phyloP scores from a whole-genome alignment of 1,139 yeast species.

The Scheffersomyces lignicola region DNA sequence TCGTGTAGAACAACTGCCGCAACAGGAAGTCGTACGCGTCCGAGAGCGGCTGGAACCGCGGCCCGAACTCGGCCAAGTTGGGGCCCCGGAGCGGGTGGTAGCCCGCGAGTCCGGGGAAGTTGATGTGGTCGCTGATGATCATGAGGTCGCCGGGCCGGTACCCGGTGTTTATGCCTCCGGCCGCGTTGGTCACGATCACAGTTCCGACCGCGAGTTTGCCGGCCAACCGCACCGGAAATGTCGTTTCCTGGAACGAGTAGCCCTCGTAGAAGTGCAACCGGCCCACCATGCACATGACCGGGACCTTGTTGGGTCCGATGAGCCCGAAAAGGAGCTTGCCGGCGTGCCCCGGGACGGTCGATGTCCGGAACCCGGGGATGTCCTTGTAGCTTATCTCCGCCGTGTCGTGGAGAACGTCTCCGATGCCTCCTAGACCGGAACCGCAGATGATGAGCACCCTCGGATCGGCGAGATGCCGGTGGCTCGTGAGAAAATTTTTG shows the following conservation, averaged over 20 bases:
- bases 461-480: slow-evolving; percentile 35
- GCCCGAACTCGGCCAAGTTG: slow-evolving; percentile 77
- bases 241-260: slow-evolving; percentile 73
- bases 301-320: slow-evolving; percentile 67
- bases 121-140: slow-evolving; percentile 86
- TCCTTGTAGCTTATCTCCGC: slow-evolving; percentile 59
- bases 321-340: slow-evolving; percentile 81
- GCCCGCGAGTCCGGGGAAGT: slow-evolving; percentile 89
- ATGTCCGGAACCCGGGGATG: slow-evolving; percentile 78
- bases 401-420: slow-evolving; percentile 48
- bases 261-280: slow-evolving; percentile 93
- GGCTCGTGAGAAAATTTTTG: slow-evolving; percentile 6
- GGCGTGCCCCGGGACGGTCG: slow-evolving; percentile 90
- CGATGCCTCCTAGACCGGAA: slow-evolving; percentile 89
- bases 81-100: slow-evolving; percentile 87
- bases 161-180: slow-evolving; percentile 76
- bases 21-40: slow-evolving; percentile 85
- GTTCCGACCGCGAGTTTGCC: slow-evolving; percentile 57
- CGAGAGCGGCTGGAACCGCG: slow-evolving; percentile 82
- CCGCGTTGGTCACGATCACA: slow-evolving; percentile 87
- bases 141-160: slow-evolving; percentile 85
- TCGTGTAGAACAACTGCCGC: slow-evolving; percentile 56
- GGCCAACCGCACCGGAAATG: slow-evolving; percentile 83
- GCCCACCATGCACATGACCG: slow-evolving; percentile 93
- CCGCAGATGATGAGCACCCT: slow-evolving; percentile 86